Base-by-base conservation (phyloP, 1,139 yeast genomes). In the Nakaseomyces kungkrabaensis region DNA sequence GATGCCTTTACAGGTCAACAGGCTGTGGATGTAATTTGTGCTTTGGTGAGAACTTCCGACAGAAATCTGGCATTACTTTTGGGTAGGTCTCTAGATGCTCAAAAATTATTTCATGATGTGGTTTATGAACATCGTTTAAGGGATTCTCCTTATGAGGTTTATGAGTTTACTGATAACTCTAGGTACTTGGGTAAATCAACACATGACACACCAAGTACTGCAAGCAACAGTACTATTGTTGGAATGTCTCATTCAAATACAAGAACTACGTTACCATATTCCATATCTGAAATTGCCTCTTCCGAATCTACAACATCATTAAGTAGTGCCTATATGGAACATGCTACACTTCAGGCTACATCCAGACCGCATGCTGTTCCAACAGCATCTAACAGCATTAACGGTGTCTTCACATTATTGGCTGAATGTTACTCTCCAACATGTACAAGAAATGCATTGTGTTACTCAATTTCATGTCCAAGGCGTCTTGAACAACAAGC, bases 401-500 rank as follows among this genome's bases (percentile, higher is more conserved):
- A 87, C 67, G 98, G 98, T 58, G 96, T 92, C 4, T 94, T 92
- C 65, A 90, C 96, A 1, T 72, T 92, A 45, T 72, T 92, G 55
- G 87, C 97, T 0, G 96, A 90, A 61, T 92, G 98, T 69, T 92
- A 92, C 63, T 89, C 97, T 0, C 96, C 98, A 36, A 92, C 98
- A 0, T 92, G 98, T 70, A 84, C 96, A 4, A 73, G 95, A 50
- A 95, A 88, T 62, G 75, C 79, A 37, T 72, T 92, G 43, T 92
- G 98, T 69, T 92, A 92, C 68, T 85, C 96, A 49, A 90, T 92
- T 58, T 95, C 97, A n/a, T 92, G 98, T 70, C 98, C 98, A 9
- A 78, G 97, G 58, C 78, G 98, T 57, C 72, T 92, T 47, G 98
- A 92, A 68, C 98, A 92, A 66, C 97, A 92, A 64, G 96, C 96